Evolutionary conservation across 305 asterid genomes (phyloP).

Genomic region (Solanum hybrid): DNA sequence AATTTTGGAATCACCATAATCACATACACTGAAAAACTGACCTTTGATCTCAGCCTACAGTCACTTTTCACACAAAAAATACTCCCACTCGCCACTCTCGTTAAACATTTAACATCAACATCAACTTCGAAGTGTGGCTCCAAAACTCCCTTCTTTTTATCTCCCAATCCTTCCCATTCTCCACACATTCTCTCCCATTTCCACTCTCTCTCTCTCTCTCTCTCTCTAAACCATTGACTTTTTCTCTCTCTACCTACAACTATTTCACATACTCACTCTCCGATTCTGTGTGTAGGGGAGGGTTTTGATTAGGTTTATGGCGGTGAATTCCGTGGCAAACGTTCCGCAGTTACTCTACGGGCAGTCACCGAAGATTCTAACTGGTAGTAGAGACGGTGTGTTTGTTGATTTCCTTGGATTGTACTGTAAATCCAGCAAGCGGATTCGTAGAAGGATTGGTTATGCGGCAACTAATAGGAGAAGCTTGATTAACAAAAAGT

Average conservation of each 20-base stretch:
- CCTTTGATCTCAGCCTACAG: constrained; percentile 3
- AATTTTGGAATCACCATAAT: not conserved
- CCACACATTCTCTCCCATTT: constrained; percentile 17
- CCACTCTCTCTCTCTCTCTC: not conserved
- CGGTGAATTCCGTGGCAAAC: constrained; percentile 20
- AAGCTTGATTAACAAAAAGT: constrained; percentile 10
- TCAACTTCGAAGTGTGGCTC: constrained; percentile 9
- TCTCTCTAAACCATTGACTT: not conserved
- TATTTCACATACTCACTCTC: not conserved
- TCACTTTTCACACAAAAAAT: not conserved
- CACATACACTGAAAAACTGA: not conserved
- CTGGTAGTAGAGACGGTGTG: constrained; percentile 10
- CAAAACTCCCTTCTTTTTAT: constrained; percentile 20
- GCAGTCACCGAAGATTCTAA: constrained; percentile 7
- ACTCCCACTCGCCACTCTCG: not conserved
- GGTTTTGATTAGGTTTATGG: constrained; percentile 12
- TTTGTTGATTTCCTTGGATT: constrained; percentile 32
- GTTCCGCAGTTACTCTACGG: constrained; percentile 31
- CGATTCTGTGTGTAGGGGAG: not conserved
- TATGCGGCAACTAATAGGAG: constrained; percentile 7
- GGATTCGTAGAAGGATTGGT: constrained; percentile 25
- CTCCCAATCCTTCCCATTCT: constrained; percentile 18
- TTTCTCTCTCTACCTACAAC: constrained; percentile 1
- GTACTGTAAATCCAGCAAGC: constrained; percentile 13
- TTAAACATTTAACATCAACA: not conserved